These are phyloP conservation scores for Collybia sp. DNA, from an alignment of 768 basidiomycete species.

Conservation along the genomic window DNA sequence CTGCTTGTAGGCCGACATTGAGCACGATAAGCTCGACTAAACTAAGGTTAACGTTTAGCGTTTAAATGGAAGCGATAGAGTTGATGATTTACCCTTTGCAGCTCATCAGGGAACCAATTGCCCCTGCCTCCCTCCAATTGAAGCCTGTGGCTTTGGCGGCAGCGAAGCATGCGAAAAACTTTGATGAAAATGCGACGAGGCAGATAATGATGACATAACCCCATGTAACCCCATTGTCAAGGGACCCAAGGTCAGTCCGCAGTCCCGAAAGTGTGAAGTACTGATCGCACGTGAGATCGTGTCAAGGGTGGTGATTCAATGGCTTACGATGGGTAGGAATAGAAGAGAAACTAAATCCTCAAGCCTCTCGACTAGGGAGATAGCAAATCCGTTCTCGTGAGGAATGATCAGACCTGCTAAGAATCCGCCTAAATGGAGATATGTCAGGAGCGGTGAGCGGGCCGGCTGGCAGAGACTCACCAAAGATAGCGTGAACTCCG, in stretches of 20 bases:
- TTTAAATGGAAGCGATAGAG: background rate
- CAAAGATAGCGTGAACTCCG: constrained; percentile 69
- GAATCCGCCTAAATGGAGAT: constrained; percentile 59
- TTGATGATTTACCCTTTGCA: constrained; percentile 66
- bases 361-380: constrained; percentile 76
- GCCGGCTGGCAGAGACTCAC: constrained; percentile 17
- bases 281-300: constrained; percentile 27
- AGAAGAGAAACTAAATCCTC: constrained; percentile 83
- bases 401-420: constrained; percentile 80
- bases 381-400: constrained; percentile 76
- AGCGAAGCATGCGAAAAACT: constrained; percentile 67
- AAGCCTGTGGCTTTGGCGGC: constrained; percentile 62
- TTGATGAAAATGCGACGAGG: constrained; percentile 70
- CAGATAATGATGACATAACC: constrained; percentile 75
- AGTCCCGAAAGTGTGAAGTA: constrained; percentile 82
- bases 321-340: constrained; percentile 69
- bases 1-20: constrained; percentile 76
- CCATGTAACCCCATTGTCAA: constrained; percentile 77
- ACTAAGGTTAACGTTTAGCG: constrained; percentile 19
- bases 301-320: background rate
- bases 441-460: background rate
- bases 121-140: constrained; percentile 70
- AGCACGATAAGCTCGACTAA: constrained; percentile 88
- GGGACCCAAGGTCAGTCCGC: constrained; percentile 71
- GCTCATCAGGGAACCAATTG: constrained; percentile 85